Conservation (phyloP, 176 grass and related monocot species). For the Pharus latifolius region DNA sequence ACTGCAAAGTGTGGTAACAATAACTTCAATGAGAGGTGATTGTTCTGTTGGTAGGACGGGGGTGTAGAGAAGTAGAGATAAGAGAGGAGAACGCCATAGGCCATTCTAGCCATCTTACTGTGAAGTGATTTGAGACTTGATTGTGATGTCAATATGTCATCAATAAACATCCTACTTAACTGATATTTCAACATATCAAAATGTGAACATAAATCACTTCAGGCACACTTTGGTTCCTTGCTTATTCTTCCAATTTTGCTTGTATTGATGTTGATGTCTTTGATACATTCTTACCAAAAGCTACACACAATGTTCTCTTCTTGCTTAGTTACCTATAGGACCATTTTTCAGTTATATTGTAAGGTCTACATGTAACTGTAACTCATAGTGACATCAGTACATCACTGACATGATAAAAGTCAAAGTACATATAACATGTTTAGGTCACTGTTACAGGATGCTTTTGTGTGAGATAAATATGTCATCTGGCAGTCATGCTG, state of each 20-base stretch:
- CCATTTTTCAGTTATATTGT: not conserved
- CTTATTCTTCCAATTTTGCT: not conserved
- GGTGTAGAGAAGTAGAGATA: not conserved
- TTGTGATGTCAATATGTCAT: too few relatives aligned
- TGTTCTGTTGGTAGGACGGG: too few relatives aligned
- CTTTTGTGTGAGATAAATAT: not conserved
- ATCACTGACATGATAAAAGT: not conserved
- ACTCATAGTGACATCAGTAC: not conserved
- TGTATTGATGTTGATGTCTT: not conserved
- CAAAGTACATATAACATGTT: not conserved
- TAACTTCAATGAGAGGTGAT: too few relatives aligned
- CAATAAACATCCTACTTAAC: not conserved
- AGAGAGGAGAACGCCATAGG: not conserved
- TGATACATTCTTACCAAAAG: not conserved
- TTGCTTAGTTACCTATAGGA: not conserved
- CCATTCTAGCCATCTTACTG: not conserved
- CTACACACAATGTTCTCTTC: not conserved
- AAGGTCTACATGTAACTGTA: not conserved
- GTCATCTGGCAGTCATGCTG: not conserved
- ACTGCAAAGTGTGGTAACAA: too few relatives aligned
- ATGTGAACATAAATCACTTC: not conserved
- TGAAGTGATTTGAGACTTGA: not conserved
- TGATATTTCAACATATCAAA: not conserved
- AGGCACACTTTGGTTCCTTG: not conserved
- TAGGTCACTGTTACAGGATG: not conserved